Base-by-base conservation (phyloP, 805 yeast genomes). In the Wickerhamiella kazuoi region DNA sequence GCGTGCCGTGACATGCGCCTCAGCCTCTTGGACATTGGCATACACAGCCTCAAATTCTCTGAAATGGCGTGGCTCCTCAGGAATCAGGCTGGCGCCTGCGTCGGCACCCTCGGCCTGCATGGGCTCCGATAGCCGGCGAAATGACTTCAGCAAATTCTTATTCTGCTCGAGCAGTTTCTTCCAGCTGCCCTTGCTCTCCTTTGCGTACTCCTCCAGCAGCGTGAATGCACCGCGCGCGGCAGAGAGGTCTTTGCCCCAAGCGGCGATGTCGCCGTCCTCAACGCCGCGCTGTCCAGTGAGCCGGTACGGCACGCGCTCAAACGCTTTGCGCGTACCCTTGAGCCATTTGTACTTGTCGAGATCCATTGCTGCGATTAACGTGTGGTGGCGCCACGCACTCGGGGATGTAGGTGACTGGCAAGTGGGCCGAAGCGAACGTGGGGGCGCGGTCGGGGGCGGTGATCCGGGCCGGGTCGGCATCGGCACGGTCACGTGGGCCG, bases 301-400 rank as follows among this genome's bases (percentile, higher is more conserved):
- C 19, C 54, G 48, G 44, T 58, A 62, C 16, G 62, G 62, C 2
- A 61, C 49, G 32, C 62, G 48, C 35, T 48, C 56, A 28, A 58
- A 47, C 23, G 61, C 62, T 44, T 58, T 58, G 38, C 53, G 53
- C 23, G 60, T 50, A 20, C 62, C 62, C 36, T 52, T 52, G 23
- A 57, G 38, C 48, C 39, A 39, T 3, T 15, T 31, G n/a, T 34
- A 15, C 29, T 26, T 20, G 11, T 29, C 33, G 17, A 29, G 15
- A 15, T 31, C 34, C 34, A 31, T 31, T n/a, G n/a, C n/a, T n/a
- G n/a, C n/a, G n/a, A n/a, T n/a, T n/a, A n/a, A n/a, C n/a, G n/a
- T n/a, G n/a, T n/a, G n/a, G n/a, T n/a, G n/a, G n/a, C n/a, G n/a
- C n/a, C n/a, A n/a, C n/a, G n/a, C n/a, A n/a, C n/a, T n/a, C n/a